Conservation (phyloP, 768 basidiomycete genomes). For the Leccinum fibrillosum region DNA sequence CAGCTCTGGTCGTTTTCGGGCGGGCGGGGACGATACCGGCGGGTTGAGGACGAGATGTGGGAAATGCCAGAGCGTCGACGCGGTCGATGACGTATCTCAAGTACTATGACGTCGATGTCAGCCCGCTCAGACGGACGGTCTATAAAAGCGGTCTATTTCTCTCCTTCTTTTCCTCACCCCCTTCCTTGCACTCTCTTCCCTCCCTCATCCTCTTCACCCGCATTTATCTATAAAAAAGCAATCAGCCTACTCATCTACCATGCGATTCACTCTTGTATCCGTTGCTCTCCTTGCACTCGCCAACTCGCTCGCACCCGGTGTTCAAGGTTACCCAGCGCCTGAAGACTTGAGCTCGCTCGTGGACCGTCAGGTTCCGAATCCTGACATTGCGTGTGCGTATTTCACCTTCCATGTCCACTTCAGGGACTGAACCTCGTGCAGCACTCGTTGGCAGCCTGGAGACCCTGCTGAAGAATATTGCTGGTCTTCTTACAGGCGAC, state of each 20-base stretch:
- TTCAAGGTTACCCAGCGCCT: constrained; percentile 15
- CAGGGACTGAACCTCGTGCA: constrained; percentile 2
- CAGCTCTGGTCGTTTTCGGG: constrained; percentile 9
- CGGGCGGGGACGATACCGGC: constrained; percentile 32
- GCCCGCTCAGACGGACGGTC: neutral
- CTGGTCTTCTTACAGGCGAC: neutral
- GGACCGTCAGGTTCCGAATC: neutral
- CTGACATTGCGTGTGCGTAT: neutral
- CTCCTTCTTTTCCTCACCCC: constrained; percentile 8
- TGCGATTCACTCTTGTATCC: constrained; percentile 22
- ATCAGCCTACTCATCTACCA: constrained; percentile 20
- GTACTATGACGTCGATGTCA: constrained; percentile 10
- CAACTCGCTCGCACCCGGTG: constrained; percentile 12
- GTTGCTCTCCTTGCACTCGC: constrained; percentile 19
- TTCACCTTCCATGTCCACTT: neutral
- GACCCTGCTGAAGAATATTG: rapidly evolving
- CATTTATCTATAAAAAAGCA: constrained; percentile 12
- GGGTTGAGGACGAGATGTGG: constrained; percentile 49
- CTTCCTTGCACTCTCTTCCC: constrained; percentile 3
- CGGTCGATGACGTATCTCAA: constrained; percentile 21
- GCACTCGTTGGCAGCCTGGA: neutral
- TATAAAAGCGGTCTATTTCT: constrained; percentile 18
- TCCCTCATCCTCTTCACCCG: constrained; percentile 8
- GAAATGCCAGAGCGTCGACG: constrained; percentile 52
- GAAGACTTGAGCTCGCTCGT: constrained; percentile 3